Evolutionary conservation across 2,329 filamentous ascomycete genomes (phyloP), one percentile per base, ranked within the genome.

Genomic region (Cordyceps fumosorosea): DNA sequence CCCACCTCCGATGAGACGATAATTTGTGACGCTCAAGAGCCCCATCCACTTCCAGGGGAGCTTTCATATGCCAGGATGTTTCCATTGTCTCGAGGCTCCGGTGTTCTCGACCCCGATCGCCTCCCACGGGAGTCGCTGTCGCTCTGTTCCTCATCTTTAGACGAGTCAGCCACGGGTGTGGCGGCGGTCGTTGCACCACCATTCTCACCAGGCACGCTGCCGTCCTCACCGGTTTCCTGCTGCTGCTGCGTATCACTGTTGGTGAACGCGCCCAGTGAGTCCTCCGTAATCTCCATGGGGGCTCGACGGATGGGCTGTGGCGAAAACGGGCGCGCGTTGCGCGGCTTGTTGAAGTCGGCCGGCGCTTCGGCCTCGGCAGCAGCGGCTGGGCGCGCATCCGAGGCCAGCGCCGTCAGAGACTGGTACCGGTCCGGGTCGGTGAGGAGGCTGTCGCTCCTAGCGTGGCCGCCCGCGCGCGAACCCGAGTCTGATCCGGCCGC

Each of bases 261-360:
- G 11, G 32, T 47, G 47, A 62, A 62, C 1, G 70, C 73, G 8
- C 70, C 70, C 10, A 78, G 62, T 3, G 74, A 76, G 53, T 78
- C 76, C 58, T 70, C 73, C 34, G 76, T 75, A 40, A 78, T 76
- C 42, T 76, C 77, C 26, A 75, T 76, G 20, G 75, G 74, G 12
- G 73, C 67, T 1, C 76, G 71, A 11, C 77, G 71, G 50, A 78
- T 78, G 26, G 75, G 84, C 67, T 84, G 82, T 2, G 85, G 85
- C 18, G 83, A 85, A 67, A 88, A 88, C 0, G 84, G 84, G 37
- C 85, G 71, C 20, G 81, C 79, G 18, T 80, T 81, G 18, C 84
- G 75, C 16, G 81, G 77, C 56, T 79, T 76, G 70, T 82, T 84
- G 65, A 82, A 77, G 53, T 84, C 81, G 12, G 81, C 68, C 1